These are phyloP conservation scores for Platanus orientalis DNA, from an alignment of 164 flowering plant genomes.

Conservation along the genomic window DNA sequence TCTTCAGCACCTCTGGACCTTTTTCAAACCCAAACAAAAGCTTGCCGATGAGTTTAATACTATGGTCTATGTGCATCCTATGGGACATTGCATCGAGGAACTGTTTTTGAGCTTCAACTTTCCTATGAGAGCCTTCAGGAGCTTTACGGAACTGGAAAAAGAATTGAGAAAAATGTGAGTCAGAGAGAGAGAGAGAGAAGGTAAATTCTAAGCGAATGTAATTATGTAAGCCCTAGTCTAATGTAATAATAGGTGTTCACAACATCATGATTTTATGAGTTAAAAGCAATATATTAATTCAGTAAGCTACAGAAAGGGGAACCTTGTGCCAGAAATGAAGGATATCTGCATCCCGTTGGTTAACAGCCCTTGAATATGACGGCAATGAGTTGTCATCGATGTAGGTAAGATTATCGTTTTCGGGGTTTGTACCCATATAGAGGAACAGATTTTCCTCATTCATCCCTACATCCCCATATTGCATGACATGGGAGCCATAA, in stretches of 20 bases:
- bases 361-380: conserved; percentile 39
- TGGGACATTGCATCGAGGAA: conserved; percentile 70
- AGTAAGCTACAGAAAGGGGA: neutral
- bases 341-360: conserved; percentile 87
- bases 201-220: too few relatives aligned
- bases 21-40: conserved; percentile 65
- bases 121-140: conserved; percentile 65
- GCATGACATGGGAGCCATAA: conserved; percentile 87
- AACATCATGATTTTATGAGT: too few relatives aligned
- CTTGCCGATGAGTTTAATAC: conserved; percentile 57
- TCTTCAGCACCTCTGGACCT: conserved; percentile 46
- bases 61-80: conserved; percentile 62
- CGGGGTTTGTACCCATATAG: conserved; percentile 80
- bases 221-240: too few relatives aligned
- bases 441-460: conserved; percentile 42
- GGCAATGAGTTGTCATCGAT: conserved; percentile 48
- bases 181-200: neutral
- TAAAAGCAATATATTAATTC: neutral
- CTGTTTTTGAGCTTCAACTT: conserved; percentile 59
- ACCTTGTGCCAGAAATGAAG: conserved; percentile 85
- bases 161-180: neutral
- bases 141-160: conserved; percentile 55
- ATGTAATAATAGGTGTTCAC: too few relatives aligned
- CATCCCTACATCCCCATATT: conserved; percentile 62
- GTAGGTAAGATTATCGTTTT: conserved; percentile 57